phyloP scores from a whole-genome alignment of 352 stramenopile species.

The Phytophthora nicotianae region DNA sequence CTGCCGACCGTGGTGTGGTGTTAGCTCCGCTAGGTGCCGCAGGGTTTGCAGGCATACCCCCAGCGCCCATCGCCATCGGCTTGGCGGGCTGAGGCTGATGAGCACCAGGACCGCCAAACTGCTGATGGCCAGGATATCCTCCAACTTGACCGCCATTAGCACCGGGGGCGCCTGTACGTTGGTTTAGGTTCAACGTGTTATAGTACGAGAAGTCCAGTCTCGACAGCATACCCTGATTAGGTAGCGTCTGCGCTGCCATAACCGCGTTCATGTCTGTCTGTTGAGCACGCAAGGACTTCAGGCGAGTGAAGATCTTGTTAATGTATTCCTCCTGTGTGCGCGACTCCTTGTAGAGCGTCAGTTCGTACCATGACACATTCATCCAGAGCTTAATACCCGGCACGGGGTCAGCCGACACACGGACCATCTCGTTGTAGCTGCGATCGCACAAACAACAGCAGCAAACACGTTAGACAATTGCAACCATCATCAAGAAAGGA shows the following conservation, averaged over 20 bases:
- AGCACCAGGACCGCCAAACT: slow-evolving; percentile 35
- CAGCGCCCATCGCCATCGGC: slow-evolving; percentile 16
- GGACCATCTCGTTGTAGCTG: slow-evolving; percentile 87
- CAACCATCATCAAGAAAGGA: slow-evolving; percentile 1
- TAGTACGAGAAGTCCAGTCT: slow-evolving; percentile 81
- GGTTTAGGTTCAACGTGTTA: slow-evolving; percentile 63
- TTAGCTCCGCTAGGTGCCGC: slow-evolving; percentile 22
- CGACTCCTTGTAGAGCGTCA: slow-evolving; percentile 85
- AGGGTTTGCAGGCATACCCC: slow-evolving; percentile 35
- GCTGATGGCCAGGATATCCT: slow-evolving; percentile 46
- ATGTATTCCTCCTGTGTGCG: slow-evolving; percentile 88
- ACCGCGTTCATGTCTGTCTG: slow-evolving; percentile 75
- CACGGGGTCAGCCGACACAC: slow-evolving; percentile 76
- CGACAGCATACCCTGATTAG: slow-evolving; percentile 76
- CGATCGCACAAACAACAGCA: slow-evolving; percentile 16
- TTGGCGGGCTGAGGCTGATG: slow-evolving; percentile 30
- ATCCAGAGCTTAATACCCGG: slow-evolving; percentile 88
- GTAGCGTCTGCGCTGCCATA: slow-evolving; percentile 63
- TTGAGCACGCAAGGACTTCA: slow-evolving; percentile 78
- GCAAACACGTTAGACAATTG: slow-evolving; percentile 16
- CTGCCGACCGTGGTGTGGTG: slow-evolving; percentile 24
- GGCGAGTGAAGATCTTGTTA: slow-evolving; percentile 86
- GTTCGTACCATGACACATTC: slow-evolving; percentile 87
- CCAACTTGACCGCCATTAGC: slow-evolving; percentile 41
- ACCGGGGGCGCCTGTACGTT: slow-evolving; percentile 26